Conservation (phyloP, 192 early-diverging fungal genomes). For the Helicostylum pulchrum region DNA sequence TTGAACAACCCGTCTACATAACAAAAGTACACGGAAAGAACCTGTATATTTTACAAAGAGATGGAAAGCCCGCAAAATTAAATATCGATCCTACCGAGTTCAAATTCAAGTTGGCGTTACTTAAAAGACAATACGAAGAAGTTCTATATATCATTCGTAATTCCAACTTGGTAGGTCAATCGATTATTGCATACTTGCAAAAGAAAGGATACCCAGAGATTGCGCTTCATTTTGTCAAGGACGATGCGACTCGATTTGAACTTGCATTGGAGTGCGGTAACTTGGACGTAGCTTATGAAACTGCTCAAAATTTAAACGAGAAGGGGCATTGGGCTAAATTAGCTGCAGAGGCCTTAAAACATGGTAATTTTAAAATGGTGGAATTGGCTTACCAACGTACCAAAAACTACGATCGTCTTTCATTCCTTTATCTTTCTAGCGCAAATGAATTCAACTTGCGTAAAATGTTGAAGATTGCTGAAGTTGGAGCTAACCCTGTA, state of each 20-base stretch:
- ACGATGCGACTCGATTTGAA: slow-evolving; percentile 93
- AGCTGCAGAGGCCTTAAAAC: slow-evolving; percentile 83
- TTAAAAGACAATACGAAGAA: slow-evolving; percentile 90
- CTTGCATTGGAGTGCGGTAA: slow-evolving; percentile 96
- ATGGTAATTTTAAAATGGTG: slow-evolving; percentile 86
- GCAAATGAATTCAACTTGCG: slow-evolving; percentile 88
- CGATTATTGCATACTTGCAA: slow-evolving; percentile 98
- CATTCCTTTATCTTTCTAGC: slow-evolving; percentile 92
- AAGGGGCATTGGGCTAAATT: slow-evolving; percentile 89
- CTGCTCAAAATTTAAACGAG: slow-evolving; percentile 85
- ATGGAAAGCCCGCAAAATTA: slow-evolving; percentile 79
- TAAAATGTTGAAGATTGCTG: slow-evolving; percentile 94
- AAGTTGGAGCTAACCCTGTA: slow-evolving; percentile 79
- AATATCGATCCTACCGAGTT: slow-evolving; percentile 97
- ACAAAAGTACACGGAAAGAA: slow-evolving; percentile 83
- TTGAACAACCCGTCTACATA: slow-evolving; percentile 94
- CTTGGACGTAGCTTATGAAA: slow-evolving; percentile 92
- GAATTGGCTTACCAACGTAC: slow-evolving; percentile 89
- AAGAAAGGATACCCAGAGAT: slow-evolving; percentile 99
- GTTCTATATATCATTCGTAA: slow-evolving; percentile 94
- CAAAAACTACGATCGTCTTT: slow-evolving; percentile 89
- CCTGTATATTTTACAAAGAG: slow-evolving; percentile 84
- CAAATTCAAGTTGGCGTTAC: slow-evolving; percentile 93
- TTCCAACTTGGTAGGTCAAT: slow-evolving; percentile 95
- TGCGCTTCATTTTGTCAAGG: slow-evolving; percentile 97